These are phyloP conservation scores for Phaeodactylum tricornutum DNA, from an alignment of 108 stramenopile species.

Conservation along the genomic window DNA sequence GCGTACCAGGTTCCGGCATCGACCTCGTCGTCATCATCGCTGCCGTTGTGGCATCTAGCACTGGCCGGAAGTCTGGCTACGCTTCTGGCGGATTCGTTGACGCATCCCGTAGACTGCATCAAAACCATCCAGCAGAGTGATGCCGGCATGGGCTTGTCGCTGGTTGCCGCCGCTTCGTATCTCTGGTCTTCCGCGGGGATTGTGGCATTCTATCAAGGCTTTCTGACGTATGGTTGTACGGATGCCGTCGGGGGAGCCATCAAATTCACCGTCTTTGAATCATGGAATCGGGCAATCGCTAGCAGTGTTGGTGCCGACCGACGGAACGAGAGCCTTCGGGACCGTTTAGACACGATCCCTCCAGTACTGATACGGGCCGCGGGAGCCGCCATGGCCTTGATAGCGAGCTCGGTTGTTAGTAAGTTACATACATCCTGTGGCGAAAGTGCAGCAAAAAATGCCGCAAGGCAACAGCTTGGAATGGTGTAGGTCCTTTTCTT, in stretches of 20 bases:
- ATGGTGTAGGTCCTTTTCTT: too few species aligned
- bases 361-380: too few species aligned
- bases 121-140: constrained; percentile 53
- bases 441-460: too few species aligned
- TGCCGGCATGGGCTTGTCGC: constrained; percentile 11
- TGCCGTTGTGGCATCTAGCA: constrained; percentile 12
- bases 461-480: too few species aligned
- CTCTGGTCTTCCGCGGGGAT: neutral
- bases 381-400: constrained; percentile 29
- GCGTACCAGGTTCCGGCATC: too few species aligned
- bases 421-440: too few species aligned
- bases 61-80: constrained; percentile 20
- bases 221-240: constrained; percentile 18
- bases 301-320: neutral
- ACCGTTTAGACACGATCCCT: too few species aligned
- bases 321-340: too few species aligned
- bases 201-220: constrained; percentile 26
- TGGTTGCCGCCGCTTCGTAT: constrained; percentile 22
- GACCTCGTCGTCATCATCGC: neutral
- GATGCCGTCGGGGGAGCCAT: constrained; percentile 36
- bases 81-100: constrained; percentile 15
- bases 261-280: constrained; percentile 34
- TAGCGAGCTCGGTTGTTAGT: constrained; percentile 32
- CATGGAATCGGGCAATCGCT: constrained; percentile 4
- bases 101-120: constrained; percentile 60